phyloP scores from a whole-genome alignment of 352 stramenopile genomes.

The Globisporangium echinulatum region DNA sequence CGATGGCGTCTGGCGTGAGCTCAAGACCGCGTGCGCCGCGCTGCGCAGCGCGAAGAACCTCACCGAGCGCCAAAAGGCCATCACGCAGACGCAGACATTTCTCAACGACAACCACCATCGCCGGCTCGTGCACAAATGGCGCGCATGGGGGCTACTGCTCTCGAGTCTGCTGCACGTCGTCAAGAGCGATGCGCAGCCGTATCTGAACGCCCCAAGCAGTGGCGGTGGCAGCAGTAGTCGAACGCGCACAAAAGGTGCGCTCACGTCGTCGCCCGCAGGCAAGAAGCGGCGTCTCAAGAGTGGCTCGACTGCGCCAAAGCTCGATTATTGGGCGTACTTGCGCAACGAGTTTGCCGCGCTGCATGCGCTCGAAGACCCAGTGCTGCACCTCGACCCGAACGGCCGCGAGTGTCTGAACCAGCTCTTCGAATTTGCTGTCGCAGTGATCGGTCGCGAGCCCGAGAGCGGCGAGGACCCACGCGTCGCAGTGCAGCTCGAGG shows the following conservation, averaged over 20 bases:
- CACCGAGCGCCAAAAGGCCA: slow-evolving; percentile 23
- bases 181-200: slow-evolving; percentile 37
- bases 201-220: slow-evolving; percentile 15
- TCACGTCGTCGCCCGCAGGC: not conserved
- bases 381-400: slow-evolving; percentile 70
- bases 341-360: slow-evolving; percentile 51
- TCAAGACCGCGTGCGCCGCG: slow-evolving; percentile 34
- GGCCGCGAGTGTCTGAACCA: slow-evolving; percentile 51
- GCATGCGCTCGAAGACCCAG: slow-evolving; percentile 39
- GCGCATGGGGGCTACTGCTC: slow-evolving; percentile 58
- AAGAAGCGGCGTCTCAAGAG: slow-evolving; percentile 24
- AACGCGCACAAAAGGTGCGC: not conserved
- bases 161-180: slow-evolving; percentile 41
- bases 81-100: slow-evolving; percentile 42
- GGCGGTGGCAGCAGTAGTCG: slow-evolving; percentile 1
- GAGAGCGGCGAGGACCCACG: slow-evolving; percentile 22
- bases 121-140: slow-evolving; percentile 64
- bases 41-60: slow-evolving; percentile 34
- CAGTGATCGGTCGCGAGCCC: slow-evolving; percentile 36
- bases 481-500: slow-evolving; percentile 34
- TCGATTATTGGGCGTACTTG: slow-evolving; percentile 54
- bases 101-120: slow-evolving; percentile 40
- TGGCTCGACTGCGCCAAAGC: slow-evolving; percentile 22
- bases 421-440: slow-evolving; percentile 47
- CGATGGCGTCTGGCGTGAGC: slow-evolving; percentile 37